Conservation (phyloP, 345 rosid genomes). For the Cochlearia excelsa region DNA sequence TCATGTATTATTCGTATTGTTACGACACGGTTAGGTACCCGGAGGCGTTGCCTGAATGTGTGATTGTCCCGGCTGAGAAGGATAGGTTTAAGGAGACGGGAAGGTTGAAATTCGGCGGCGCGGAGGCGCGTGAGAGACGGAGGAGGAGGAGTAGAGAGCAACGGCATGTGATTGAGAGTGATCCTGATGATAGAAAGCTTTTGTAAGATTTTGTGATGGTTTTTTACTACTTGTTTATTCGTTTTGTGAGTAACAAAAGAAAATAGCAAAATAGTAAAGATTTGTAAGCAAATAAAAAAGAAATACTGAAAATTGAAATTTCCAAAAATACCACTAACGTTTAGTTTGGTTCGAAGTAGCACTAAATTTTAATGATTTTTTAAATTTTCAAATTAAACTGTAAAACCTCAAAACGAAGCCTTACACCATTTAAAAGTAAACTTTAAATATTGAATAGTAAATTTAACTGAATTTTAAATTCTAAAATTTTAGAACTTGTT, state of each 20-base stretch:
- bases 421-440: no score
- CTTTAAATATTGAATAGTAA: no score
- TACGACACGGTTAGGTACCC: constrained; percentile 66
- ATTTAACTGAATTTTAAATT: no score
- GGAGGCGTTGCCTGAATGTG: constrained; percentile 58
- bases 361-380: no score
- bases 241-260: constrained; percentile 19
- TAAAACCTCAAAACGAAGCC: no score
- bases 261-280: not conserved
- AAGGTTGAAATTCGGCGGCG: constrained; percentile 70
- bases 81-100: constrained; percentile 62
- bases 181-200: constrained; percentile 38
- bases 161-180: constrained; percentile 26
- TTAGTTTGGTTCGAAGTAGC: no score
- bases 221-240: constrained; percentile 5
- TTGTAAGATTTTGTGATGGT: not conserved
- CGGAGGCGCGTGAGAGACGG: constrained; percentile 33
- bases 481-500: no score
- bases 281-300: not conserved
- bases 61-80: constrained; percentile 47
- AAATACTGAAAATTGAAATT: not conserved
- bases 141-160: constrained; percentile 37
- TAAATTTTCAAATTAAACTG: no score
- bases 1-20: constrained; percentile 89
- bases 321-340: no score